A percentile compares a stretch with the other conserved stretches of the same genome.
Evolutionary conservation across 257 asterid species (phyloP).

Genomic region (Solanum pimpinellifolium): DNA sequence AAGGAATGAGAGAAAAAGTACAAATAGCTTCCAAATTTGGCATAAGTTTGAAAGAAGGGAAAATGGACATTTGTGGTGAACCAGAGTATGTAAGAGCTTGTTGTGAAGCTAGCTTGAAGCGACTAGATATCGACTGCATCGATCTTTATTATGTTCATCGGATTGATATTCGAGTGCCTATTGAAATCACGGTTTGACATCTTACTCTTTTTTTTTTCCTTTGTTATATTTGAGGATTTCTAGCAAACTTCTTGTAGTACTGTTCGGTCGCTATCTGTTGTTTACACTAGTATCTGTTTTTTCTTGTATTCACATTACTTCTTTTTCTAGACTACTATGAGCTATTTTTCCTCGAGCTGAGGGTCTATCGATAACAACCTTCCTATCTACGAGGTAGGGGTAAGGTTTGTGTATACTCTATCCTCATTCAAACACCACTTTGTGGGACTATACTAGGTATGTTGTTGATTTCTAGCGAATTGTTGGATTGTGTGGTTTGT

Average conservation of each 20-base stretch:
- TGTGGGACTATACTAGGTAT: neutral
- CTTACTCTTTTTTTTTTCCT: neutral
- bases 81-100: constrained; percentile 24
- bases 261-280: neutral
- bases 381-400: neutral
- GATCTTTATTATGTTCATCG: constrained; percentile 29
- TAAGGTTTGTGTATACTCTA: neutral
- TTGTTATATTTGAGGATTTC: neutral
- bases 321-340: neutral
- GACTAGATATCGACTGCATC: constrained; percentile 13
- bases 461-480: neutral
- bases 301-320: neutral
- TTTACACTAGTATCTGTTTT: too few relatives aligned
- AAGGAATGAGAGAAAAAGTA: constrained; percentile 20
- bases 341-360: neutral
- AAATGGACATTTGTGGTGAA: constrained; percentile 15
- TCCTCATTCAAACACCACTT: neutral
- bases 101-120: constrained; percentile 26
- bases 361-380: neutral
- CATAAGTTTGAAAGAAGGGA: neutral
- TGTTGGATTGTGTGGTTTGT: neutral
- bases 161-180: constrained; percentile 19
- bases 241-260: neutral
- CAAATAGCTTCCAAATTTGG: constrained; percentile 22
- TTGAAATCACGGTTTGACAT: constrained; percentile 30